phyloP scores from a whole-genome alignment of 164 flowering plant genomes.

The Vitis labrusca region DNA sequence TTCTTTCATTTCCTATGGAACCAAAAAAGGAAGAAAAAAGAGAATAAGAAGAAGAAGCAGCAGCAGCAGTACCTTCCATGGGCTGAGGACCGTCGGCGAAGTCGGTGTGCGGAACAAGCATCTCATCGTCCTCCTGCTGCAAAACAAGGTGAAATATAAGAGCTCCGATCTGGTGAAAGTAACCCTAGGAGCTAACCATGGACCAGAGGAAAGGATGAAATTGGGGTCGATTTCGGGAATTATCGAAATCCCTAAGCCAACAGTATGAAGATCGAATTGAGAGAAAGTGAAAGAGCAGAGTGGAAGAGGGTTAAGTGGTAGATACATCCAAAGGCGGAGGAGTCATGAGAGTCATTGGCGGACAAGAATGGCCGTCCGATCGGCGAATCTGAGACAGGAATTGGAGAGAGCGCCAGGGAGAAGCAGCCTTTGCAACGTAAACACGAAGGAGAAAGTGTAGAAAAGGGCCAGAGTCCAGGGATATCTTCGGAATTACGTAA shows the following conservation, averaged over 20 bases:
- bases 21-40: neutral
- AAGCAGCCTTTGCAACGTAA: conserved; percentile 5
- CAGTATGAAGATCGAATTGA: neutral
- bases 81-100: conserved; percentile 38
- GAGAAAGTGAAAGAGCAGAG: neutral
- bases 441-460: neutral
- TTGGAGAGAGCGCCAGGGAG: conserved; percentile 12
- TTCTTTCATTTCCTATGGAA: neutral
- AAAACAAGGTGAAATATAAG: neutral
- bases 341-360: conserved; percentile 44
- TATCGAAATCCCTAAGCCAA: neutral
- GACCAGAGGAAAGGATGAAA: neutral
- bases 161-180: conserved; percentile 19
- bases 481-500: conserved; percentile 4
- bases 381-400: conserved; percentile 6
- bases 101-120: conserved; percentile 39
- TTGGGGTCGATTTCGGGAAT: neutral
- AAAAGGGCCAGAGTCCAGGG: neutral
- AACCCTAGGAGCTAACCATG: conserved; percentile 13
- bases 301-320: neutral
- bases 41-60: neutral
- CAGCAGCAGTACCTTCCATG: conserved; percentile 30
- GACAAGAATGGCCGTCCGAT: conserved; percentile 14
- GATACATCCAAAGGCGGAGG: conserved; percentile 51
- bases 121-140: conserved; percentile 43